Conservation (phyloP, 2,329 filamentous ascomycete species). For the Pseudocercospora fuligena region DNA sequence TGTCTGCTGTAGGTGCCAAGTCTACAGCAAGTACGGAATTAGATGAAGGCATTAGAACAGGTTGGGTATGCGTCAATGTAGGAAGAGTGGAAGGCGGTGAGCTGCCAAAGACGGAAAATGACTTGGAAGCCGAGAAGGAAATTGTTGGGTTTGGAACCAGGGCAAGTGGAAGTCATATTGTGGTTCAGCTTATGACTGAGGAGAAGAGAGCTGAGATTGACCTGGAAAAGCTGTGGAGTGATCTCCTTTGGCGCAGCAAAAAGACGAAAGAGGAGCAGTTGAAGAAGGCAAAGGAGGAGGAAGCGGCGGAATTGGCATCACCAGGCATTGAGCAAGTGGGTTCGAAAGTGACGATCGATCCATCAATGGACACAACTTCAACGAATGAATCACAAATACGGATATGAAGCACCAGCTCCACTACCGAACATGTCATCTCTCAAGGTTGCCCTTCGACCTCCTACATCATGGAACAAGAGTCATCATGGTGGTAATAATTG, state of each 20-base stretch:
- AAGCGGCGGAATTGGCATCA: background rate
- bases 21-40: constrained; percentile 61
- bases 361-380: background rate
- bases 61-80: constrained; percentile 95
- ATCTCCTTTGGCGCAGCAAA: constrained; percentile 32
- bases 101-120: constrained; percentile 53
- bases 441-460: no score
- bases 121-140: constrained; percentile 51
- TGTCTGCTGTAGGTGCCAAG: constrained; percentile 71
- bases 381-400: background rate
- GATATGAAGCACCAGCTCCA: background rate
- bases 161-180: constrained; percentile 63
- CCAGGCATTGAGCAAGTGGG: background rate
- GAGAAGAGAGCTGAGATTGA: constrained; percentile 71
- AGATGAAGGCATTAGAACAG: constrained; percentile 88
- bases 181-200: constrained; percentile 74
- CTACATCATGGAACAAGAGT: background rate
- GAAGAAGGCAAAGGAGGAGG: constrained; percentile 8
- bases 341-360: background rate
- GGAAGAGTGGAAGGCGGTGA: constrained; percentile 74
- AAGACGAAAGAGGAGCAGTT: constrained; percentile 32
- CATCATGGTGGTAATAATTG: background rate
- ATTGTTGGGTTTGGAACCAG: constrained; percentile 78
- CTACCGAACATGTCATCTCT: background rate
- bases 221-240: constrained; percentile 66